Conservation (phyloP, 768 basidiomycete genomes). For the Symmetrospora coprosmae region DNA sequence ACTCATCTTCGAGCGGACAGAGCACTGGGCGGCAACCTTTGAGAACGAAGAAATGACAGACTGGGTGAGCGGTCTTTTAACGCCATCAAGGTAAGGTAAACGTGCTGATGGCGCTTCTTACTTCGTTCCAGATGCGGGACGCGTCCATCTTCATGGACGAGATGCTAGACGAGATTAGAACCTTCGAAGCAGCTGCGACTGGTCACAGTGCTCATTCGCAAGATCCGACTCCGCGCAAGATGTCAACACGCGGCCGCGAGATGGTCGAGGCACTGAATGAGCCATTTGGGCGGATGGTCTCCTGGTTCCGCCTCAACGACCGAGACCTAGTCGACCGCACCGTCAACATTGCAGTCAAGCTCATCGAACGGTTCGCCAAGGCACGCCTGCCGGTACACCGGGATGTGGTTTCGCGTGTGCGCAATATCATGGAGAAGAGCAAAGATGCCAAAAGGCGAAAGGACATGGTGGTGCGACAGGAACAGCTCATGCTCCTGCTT, state of each 20-base stretch:
- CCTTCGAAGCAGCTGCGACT: constrained; percentile 48
- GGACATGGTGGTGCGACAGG: constrained; percentile 24
- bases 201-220: constrained; percentile 27
- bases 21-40: constrained; percentile 65
- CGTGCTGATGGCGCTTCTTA: too few species aligned
- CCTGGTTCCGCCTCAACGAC: constrained; percentile 86
- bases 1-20: constrained; percentile 71
- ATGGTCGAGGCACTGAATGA: constrained; percentile 62
- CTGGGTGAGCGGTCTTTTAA: constrained; percentile 44
- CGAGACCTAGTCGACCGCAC: constrained; percentile 80
- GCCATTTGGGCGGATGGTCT: constrained; percentile 61
- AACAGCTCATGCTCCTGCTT: constrained; percentile 27
- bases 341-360: constrained; percentile 61
- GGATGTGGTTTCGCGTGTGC: constrained; percentile 7
- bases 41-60: constrained; percentile 70
- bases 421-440: constrained; percentile 13
- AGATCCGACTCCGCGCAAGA: constrained; percentile 36
- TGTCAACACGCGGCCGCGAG: constrained; percentile 51
- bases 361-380: constrained; percentile 62
- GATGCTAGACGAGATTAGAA: constrained; percentile 62
- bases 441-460: not conserved
- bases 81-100: not conserved
- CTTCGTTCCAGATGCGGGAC: constrained; percentile 70
- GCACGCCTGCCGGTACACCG: constrained; percentile 29
- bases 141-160: constrained; percentile 84